A percentile compares a stretch with the other conserved stretches of the same genome.
Conservation (phyloP, 352 stramenopile species). For the Phytopythium boreale region DNA sequence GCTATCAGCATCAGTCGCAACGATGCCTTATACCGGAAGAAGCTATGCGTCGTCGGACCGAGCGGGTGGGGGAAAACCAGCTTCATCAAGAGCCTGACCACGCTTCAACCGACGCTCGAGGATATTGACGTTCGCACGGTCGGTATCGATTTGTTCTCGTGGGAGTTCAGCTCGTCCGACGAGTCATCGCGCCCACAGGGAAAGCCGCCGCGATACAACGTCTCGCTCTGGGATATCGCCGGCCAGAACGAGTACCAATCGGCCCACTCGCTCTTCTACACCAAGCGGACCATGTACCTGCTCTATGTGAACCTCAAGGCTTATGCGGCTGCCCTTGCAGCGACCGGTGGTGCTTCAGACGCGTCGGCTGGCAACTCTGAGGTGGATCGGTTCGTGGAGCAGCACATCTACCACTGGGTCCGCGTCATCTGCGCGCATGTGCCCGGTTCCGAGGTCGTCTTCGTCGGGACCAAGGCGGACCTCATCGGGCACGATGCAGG, state of each 20-base stretch:
- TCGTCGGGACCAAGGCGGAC: neutral
- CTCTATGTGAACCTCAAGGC: conserved; percentile 8
- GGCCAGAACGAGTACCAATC: conserved; percentile 18
- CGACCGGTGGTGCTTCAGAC: neutral
- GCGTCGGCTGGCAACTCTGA: neutral
- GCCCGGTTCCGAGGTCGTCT: neutral
- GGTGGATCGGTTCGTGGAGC: conserved; percentile 13
- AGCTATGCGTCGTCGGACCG: conserved; percentile 25
- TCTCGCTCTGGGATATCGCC: conserved; percentile 18
- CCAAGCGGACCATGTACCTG: conserved; percentile 11
- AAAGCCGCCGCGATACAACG: conserved; percentile 2
- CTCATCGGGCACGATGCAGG: neutral
- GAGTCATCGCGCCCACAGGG: neutral
- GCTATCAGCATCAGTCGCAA: no score
- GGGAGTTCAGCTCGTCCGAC: conserved; percentile 15
- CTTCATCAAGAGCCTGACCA: conserved; percentile 24
- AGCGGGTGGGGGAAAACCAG: conserved; percentile 30
- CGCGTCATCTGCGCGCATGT: neutral
- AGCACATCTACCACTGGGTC: conserved; percentile 13
- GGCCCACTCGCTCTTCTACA: conserved; percentile 14
- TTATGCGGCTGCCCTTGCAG: neutral
- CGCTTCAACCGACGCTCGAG: conserved; percentile 10
- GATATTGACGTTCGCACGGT: conserved; percentile 21
- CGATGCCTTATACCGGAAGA: conserved; percentile 13
- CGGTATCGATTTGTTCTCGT: conserved; percentile 29